phyloP scores from a whole-genome alignment of 78 protist species.

The Monosiga brevicollis region DNA sequence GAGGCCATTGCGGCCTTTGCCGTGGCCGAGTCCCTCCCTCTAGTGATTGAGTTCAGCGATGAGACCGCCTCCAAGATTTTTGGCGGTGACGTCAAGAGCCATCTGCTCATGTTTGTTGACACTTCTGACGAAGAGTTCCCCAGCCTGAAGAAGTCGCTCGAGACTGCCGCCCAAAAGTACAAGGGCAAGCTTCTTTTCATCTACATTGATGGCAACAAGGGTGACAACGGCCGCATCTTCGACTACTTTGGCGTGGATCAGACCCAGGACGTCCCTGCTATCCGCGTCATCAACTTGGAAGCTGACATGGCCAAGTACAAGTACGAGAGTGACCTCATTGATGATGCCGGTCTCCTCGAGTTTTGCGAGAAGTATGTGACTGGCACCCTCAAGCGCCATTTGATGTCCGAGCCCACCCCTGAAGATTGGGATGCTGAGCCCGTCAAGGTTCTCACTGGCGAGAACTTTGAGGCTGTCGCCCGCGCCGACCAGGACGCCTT shows the following conservation, averaged over 20 bases:
- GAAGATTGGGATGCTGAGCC: slow-evolving; percentile 17
- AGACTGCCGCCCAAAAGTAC: slow-evolving; percentile 11
- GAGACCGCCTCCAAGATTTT: slow-evolving; percentile 18
- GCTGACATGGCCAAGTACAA: slow-evolving; percentile 16
- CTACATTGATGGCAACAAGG: neutral
- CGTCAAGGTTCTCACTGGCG: slow-evolving; percentile 20
- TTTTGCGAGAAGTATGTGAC: neutral
- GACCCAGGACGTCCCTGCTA: slow-evolving; percentile 2
- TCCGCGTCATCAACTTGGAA: slow-evolving; percentile 30
- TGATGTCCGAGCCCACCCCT: slow-evolving; percentile 24
- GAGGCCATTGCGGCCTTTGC: slow-evolving; percentile 9
- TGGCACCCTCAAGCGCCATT: slow-evolving; percentile 18
- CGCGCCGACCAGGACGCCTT: slow-evolving; percentile 16
- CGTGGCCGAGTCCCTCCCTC: slow-evolving; percentile 11
- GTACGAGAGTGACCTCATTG: neutral
- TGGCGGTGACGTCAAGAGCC: slow-evolving; percentile 33
- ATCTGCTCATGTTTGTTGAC: slow-evolving; percentile 21
- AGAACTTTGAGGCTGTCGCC: slow-evolving; percentile 18
- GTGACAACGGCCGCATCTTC: neutral
- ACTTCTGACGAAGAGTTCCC: neutral
- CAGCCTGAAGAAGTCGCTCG: neutral
- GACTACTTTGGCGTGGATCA: slow-evolving; percentile 16
- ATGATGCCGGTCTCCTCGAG: neutral
- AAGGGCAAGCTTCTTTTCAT: slow-evolving; percentile 24
- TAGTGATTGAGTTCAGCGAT: slow-evolving; percentile 29